These are phyloP conservation scores for Zygotorulaspora chibaensis DNA, from an alignment of 805 yeast species.

Conservation along the genomic window DNA sequence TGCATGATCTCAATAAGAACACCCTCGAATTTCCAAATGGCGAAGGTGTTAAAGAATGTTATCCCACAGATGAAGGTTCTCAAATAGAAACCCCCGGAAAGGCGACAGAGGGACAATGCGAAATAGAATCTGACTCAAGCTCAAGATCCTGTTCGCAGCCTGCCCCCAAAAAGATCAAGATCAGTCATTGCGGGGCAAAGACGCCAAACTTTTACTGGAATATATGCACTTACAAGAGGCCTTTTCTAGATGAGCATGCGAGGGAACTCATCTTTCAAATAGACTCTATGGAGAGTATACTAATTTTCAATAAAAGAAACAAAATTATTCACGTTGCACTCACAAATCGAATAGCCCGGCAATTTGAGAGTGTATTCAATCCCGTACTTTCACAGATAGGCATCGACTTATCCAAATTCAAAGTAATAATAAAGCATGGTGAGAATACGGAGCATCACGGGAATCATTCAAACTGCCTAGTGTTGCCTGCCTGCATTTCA, in stretches of 20 bases:
- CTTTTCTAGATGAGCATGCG: constrained; percentile 39
- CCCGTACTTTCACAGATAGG: constrained; percentile 7
- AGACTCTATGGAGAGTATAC: constrained; percentile 29
- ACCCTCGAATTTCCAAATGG: constrained; percentile 29
- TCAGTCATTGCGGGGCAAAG: constrained; percentile 5
- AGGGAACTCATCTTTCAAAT: constrained; percentile 44
- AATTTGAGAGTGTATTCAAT: constrained; percentile 18
- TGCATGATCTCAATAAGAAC: constrained; percentile 43
- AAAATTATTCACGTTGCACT: constrained; percentile 23
- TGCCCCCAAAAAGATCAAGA: constrained; percentile 15
- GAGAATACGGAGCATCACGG: constrained; percentile 1
- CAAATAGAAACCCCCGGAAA: not conserved
- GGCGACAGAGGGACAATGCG: not conserved
- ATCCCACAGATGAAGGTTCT: not conserved
- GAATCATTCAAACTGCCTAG: constrained; percentile 5
- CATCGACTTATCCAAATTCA: constrained; percentile 10
- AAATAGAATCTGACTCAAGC: not conserved
- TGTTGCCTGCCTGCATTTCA: constrained; percentile 24
- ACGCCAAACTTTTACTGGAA: constrained; percentile 11
- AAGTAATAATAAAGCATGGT: constrained; percentile 7
- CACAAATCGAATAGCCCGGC: constrained; percentile 14
- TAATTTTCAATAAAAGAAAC: constrained; percentile 33
- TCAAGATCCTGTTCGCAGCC: constrained; percentile 13
- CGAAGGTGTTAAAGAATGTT: not conserved
- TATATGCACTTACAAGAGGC: constrained; percentile 41